These are phyloP conservation scores for Gardenia jasminoides DNA, from an alignment of 257 asterid genomes.

Conservation along the genomic window DNA sequence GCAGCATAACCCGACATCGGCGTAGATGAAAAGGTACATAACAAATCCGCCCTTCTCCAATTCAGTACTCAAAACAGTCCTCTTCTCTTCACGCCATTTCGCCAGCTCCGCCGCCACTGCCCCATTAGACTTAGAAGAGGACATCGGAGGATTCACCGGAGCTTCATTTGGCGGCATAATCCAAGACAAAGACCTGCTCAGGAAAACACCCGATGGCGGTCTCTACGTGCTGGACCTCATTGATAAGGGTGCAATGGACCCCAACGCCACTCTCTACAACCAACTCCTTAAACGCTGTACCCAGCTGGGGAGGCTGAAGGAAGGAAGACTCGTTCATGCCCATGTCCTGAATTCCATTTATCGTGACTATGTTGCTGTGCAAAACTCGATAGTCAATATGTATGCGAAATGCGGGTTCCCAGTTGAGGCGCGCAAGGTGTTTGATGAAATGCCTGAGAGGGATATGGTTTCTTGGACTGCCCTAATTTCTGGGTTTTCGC, in stretches of 20 bases:
- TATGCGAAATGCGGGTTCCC: slow-evolving; percentile 49
- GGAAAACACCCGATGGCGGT: slow-evolving; percentile 38
- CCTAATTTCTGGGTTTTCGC: slow-evolving; percentile 71
- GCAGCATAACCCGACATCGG: neutral
- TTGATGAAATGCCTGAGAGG: slow-evolving; percentile 61
- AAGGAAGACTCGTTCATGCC: slow-evolving; percentile 54
- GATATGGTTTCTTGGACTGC: slow-evolving; percentile 85
- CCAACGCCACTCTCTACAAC: slow-evolving; percentile 47
- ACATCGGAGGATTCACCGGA: neutral
- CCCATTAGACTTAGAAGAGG: slow-evolving; percentile 4
- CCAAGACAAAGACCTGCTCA: slow-evolving; percentile 51
- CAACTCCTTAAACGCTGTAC: slow-evolving; percentile 27
- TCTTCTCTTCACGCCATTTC: neutral
- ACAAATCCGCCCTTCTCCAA: neutral
- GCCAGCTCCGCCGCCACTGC: slow-evolving; percentile 6
- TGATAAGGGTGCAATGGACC: slow-evolving; percentile 47
- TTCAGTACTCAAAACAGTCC: neutral
- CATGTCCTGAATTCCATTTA: slow-evolving; percentile 52
- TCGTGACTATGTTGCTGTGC: slow-evolving; percentile 32
- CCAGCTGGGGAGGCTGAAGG: slow-evolving; percentile 44
- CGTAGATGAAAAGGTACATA: slow-evolving; percentile 8
- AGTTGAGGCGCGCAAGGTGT: slow-evolving; percentile 29
- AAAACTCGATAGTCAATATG: slow-evolving; percentile 52
- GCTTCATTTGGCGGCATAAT: slow-evolving; percentile 15
- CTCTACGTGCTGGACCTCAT: slow-evolving; percentile 59